Evolutionary conservation across 352 stramenopile genomes (phyloP).

Genomic region (Globisporangium orthogonon): DNA sequence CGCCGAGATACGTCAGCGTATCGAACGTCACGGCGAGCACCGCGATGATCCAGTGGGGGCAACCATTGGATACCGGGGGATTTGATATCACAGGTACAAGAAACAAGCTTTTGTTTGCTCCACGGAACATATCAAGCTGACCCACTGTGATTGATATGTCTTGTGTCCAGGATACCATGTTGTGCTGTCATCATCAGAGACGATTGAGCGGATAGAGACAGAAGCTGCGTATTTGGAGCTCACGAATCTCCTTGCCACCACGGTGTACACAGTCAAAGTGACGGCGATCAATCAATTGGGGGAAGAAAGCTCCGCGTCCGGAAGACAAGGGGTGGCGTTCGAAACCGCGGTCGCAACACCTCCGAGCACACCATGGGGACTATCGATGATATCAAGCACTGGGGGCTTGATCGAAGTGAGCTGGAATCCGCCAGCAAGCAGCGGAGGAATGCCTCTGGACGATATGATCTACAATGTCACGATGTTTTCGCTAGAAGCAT

Average conservation of each 20-base stretch:
- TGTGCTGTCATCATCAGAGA: conserved; percentile 13
- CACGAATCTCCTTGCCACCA: conserved; percentile 23
- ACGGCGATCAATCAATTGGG: conserved; percentile 26
- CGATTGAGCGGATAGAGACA: conserved; percentile 9
- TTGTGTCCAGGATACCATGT: conserved; percentile 19
- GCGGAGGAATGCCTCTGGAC: conserved; percentile 22
- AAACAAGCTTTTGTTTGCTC: too few species aligned
- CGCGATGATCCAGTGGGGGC: conserved; percentile 27
- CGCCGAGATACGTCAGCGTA: conserved; percentile 22
- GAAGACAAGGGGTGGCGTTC: conserved; percentile 26
- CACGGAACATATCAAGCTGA: too few species aligned
- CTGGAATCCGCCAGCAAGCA: conserved; percentile 36
- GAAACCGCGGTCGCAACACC: conserved; percentile 18
- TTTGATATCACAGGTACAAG: conserved; percentile 29
- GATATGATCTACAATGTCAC: conserved; percentile 42
- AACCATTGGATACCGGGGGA: conserved; percentile 39
- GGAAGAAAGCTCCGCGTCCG: conserved; percentile 17
- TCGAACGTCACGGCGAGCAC: conserved; percentile 29
- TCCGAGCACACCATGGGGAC: conserved; percentile 27
- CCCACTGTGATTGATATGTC: not conserved
- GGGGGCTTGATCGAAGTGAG: conserved; percentile 46
- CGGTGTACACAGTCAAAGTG: conserved; percentile 47
- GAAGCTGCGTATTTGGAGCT: conserved; percentile 16
- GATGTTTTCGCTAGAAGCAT: conserved; percentile 23
- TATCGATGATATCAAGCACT: conserved; percentile 22